Base-by-base conservation (phyloP, 2,329 filamentous ascomycete species). In the Nigrospora oryzae region DNA sequence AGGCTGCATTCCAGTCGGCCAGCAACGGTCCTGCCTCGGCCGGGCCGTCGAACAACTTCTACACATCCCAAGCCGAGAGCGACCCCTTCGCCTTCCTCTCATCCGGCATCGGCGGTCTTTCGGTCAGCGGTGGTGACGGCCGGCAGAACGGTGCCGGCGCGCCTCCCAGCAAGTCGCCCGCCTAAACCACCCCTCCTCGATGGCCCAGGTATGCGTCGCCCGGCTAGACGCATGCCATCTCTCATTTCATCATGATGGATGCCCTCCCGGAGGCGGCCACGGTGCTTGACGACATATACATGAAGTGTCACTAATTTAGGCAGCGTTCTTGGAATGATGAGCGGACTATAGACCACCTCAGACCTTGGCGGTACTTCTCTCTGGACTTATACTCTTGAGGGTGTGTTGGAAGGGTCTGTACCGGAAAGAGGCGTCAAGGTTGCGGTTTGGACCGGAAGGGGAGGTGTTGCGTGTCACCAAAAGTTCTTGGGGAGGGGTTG, bases 1-100 rank as follows among this genome's bases (percentile, higher is more conserved):
- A 97, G 69, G 89, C 89, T 49, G 91, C 93, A 23, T 98, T 98
- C 73, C 87, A 88, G 61, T 87, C 86, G 36, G 89, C 88, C 35
- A 84, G 84, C 55, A 91, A 93, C 55, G 87, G 86, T 45, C 84
- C 84, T 16, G 82, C 83, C 14, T 87, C 86, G 38, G 84, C 83
- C 49, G 86, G 85, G 36, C 81, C 84, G 32, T 82, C 84, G 36
- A 88, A 86, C 67, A 86, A 84, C 57, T 81, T 80, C 60, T 86
- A 84, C 57, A 84, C 84, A 60, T 70, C 64, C 50, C 73, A 81
- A 55, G 71, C 70, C 45, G 83, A 86, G 58, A 83, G 73, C 54
- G 86, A 90, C 55, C 85, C 86, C 11, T 90, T 91, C 63, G 83
- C 84, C 14, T 91, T 91, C 69, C 74, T 93, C 42, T 86, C 83